Conservation (phyloP, 129 eudicot genomes). For the Tanacetum coccineum region DNA sequence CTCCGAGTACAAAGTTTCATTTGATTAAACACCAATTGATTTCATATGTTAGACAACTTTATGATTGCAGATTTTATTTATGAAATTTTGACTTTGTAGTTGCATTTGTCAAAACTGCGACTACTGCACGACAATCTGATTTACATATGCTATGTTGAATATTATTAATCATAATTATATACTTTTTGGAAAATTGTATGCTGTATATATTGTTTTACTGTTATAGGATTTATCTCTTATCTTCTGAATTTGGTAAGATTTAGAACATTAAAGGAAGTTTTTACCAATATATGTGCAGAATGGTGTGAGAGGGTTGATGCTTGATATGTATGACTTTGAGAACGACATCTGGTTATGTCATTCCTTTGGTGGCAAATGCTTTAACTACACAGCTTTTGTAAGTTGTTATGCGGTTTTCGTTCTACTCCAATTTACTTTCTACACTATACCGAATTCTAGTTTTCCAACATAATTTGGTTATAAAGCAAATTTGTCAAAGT, state of each 20-base stretch:
- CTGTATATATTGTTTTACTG: conserved; percentile 1
- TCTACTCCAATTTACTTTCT: conserved; percentile 8
- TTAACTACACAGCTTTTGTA: conserved; percentile 82
- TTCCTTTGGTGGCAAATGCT: conserved; percentile 76
- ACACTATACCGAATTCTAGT: not conserved
- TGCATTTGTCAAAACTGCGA: conserved; percentile 10
- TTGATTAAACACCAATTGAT: conserved; percentile 7
- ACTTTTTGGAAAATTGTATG: conserved; percentile 2
- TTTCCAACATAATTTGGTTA: not conserved
- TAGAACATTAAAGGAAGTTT: conserved; percentile 3
- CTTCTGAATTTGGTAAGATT: too few species aligned
- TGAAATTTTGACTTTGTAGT: conserved; percentile 1
- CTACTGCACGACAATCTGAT: conserved; percentile 20
- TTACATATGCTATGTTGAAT: conserved; percentile 2
- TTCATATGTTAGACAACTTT: not conserved
- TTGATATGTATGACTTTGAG: conserved; percentile 83
- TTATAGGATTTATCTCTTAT: too few species aligned
- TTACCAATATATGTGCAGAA: conserved; percentile 46
- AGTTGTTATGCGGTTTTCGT: conserved; percentile 30
- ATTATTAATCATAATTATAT: not conserved
- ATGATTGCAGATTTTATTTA: conserved; percentile 7
- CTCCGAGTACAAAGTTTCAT: not conserved
- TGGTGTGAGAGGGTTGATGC: conserved; percentile 88
- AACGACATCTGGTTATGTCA: conserved; percentile 90
- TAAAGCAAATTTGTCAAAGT: not conserved